A percentile compares a stretch with the other conserved stretches of the same genome.
Conservation (phyloP, 306 rosid species). For the Macrotyloma uniflorum region DNA sequence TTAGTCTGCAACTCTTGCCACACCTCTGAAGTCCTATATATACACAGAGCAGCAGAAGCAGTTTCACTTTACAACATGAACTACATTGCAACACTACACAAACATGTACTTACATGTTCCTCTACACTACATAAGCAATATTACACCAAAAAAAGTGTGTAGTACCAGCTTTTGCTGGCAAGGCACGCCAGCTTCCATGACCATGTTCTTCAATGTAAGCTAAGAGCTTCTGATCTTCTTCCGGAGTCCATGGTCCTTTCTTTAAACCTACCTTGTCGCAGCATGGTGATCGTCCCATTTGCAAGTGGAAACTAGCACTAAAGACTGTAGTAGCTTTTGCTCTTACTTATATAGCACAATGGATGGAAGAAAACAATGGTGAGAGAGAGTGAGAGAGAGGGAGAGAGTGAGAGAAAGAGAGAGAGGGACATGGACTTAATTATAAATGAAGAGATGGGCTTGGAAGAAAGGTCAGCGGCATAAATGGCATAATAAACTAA, state of each 20-base stretch:
- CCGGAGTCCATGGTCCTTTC: conserved; percentile 99
- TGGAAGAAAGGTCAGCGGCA: conserved; percentile 74
- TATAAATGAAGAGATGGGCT: conserved; percentile 68
- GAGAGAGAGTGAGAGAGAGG: background rate
- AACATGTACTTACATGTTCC: background rate
- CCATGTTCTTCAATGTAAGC: conserved; percentile 97
- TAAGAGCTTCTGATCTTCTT: conserved; percentile 97
- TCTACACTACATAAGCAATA: background rate
- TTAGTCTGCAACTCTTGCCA: conserved; percentile 95
- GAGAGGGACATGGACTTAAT: conserved; percentile 33
- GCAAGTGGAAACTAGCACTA: conserved; percentile 32
- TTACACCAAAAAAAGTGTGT: background rate
- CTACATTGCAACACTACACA: background rate
- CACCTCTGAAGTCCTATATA: conserved; percentile 89
- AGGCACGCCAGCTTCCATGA: conserved; percentile 99
- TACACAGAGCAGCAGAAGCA: background rate
- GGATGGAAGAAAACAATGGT: conserved; percentile 21
- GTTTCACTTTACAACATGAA: background rate
- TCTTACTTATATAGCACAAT: conserved; percentile 47
- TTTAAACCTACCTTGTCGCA: conserved; percentile 97
- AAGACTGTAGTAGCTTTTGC: conserved; percentile 38
- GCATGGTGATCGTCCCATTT: conserved; percentile 99
- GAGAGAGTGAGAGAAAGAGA: conserved; percentile 32
- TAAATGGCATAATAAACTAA: conserved; percentile 59
- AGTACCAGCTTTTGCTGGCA: conserved; percentile 92